Conservation (phyloP, 1,139 yeast genomes). For the Debaryomyces nepalensis region DNA sequence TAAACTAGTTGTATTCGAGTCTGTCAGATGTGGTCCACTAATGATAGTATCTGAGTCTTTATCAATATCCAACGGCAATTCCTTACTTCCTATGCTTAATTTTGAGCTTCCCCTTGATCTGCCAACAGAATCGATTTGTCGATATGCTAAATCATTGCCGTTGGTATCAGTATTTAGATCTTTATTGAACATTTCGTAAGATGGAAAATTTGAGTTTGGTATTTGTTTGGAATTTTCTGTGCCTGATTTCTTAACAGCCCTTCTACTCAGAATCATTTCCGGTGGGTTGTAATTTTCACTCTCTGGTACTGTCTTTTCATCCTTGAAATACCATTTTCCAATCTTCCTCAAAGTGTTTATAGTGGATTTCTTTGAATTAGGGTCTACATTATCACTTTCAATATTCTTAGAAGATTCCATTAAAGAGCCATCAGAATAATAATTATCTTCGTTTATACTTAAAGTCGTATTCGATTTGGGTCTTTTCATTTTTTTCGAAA, state of each 20-base stretch:
- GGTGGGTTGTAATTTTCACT: conserved; percentile 52
- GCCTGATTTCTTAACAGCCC: conserved; percentile 38
- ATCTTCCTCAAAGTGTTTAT: conserved; percentile 56
- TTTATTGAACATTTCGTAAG: conserved; percentile 20
- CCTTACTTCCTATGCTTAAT: conserved; percentile 9
- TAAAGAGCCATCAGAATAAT: conserved; percentile 34
- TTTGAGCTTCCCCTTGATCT: conserved; percentile 7
- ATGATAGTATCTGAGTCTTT: conserved; percentile 5
- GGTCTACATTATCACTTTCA: conserved; percentile 11
- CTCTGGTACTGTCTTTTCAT: conserved; percentile 33
- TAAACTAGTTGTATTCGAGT: not conserved
- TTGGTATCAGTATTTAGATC: not conserved
- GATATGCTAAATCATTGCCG: not conserved
- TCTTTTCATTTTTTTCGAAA: conserved; percentile 40
- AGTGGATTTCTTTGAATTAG: conserved; percentile 14
- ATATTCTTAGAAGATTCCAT: conserved; percentile 17
- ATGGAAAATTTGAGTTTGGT: conserved; percentile 16
- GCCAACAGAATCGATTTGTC: not conserved
- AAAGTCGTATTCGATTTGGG: conserved; percentile 34
- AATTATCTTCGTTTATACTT: conserved; percentile 32
- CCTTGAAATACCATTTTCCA: conserved; percentile 72
- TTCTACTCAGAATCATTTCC: conserved; percentile 66
- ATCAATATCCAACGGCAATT: conserved; percentile 3
- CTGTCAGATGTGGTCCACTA: conserved; percentile 1
- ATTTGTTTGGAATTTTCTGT: conserved; percentile 15